These are phyloP conservation scores for Colletotrichum chlorophyti DNA, from an alignment of 2,329 filamentous ascomycete genomes.

Conservation along the genomic window DNA sequence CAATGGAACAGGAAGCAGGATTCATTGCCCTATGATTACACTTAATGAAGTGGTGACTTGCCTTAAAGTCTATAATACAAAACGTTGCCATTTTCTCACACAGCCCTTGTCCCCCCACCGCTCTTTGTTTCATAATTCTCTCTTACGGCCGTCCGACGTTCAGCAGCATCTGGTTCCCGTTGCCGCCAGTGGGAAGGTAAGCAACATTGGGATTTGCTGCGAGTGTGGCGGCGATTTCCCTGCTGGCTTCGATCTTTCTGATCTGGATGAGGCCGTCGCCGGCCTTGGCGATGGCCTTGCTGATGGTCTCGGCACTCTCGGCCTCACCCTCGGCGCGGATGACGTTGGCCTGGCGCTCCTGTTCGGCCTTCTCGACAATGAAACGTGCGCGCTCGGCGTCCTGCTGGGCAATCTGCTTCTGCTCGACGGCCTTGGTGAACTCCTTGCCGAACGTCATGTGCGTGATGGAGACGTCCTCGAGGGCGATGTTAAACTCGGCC, in stretches of 20 bases:
- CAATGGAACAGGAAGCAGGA: conserved; percentile 18
- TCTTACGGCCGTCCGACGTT: conserved; percentile 55
- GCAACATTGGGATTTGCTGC: conserved; percentile 93
- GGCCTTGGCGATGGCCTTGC: conserved; percentile 88
- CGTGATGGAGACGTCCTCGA: conserved; percentile 98
- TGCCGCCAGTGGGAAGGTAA: conserved; percentile 80
- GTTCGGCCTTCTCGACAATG: conserved; percentile 98
- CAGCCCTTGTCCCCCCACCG: background rate
- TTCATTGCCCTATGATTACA: conserved; percentile 31
- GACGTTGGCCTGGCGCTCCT: conserved; percentile 98
- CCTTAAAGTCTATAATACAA: conserved; percentile 29
- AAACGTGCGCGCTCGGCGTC: conserved; percentile 97
- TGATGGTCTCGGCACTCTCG: conserved; percentile 94
- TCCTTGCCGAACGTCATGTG: conserved; percentile 99
- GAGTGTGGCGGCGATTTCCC: conserved; percentile 92
- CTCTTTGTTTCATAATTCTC: background rate
- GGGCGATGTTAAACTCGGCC: conserved; percentile 96
- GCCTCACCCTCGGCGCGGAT: conserved; percentile 98
- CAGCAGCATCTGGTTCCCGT: conserved; percentile 60
- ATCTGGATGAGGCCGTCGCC: conserved; percentile 96
- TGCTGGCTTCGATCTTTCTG: conserved; percentile 94
- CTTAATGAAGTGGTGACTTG: conserved; percentile 35
- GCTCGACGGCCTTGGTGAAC: conserved; percentile 98
- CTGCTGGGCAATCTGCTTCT: conserved; percentile 99
- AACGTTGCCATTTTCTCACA: conserved; percentile 14